Percentiles rank a stretch among this genome's conserved stretches.
These are phyloP conservation scores for Parasarocladium wereldwijsianum DNA, from an alignment of 2,329 filamentous ascomycete genomes.

Conservation along the genomic window DNA sequence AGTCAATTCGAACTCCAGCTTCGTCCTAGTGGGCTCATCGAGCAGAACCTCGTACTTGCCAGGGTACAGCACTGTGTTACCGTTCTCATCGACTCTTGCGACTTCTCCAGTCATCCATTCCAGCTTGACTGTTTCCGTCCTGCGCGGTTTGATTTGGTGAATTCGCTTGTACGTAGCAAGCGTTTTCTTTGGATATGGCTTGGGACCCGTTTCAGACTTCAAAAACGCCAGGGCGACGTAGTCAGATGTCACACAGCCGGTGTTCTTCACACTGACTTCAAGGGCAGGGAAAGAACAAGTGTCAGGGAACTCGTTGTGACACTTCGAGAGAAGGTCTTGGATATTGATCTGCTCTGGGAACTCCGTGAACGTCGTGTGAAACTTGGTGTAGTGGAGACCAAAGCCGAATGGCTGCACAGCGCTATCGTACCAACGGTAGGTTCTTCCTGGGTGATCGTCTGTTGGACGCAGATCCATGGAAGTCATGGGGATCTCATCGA, in stretches of 20 bases:
- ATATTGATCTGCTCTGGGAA: slow-evolving; percentile 12
- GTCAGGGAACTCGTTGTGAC: slow-evolving; percentile 22
- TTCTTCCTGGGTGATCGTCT: slow-evolving; percentile 32
- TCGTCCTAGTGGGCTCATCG: slow-evolving; percentile 25
- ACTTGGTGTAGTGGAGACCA: slow-evolving; percentile 44
- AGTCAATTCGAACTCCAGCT: slow-evolving; percentile 28
- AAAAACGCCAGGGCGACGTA: slow-evolving; percentile 38
- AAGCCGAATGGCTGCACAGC: slow-evolving; percentile 37
- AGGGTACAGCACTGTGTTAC: slow-evolving; percentile 36
- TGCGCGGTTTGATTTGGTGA: slow-evolving; percentile 18
- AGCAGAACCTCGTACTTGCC: slow-evolving; percentile 32
- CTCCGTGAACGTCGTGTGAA: slow-evolving; percentile 14
- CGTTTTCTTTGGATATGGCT: slow-evolving; percentile 35
- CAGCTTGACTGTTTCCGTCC: slow-evolving; percentile 12
- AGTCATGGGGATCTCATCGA: slow-evolving; percentile 33
- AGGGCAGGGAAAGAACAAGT: slow-evolving; percentile 22
- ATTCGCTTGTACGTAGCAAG: slow-evolving; percentile 35
- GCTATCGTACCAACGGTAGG: slow-evolving; percentile 43
- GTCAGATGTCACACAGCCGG: slow-evolving; percentile 29
- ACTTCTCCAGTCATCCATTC: slow-evolving; percentile 31
- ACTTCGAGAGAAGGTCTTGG: slow-evolving; percentile 16
- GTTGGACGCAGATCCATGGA: slow-evolving; percentile 39
- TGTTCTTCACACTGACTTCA: slow-evolving; percentile 30
- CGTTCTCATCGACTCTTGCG: slow-evolving; percentile 31
- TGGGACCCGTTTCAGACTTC: slow-evolving; percentile 26